These are phyloP conservation scores for Zygoascus biomembranicola DNA, from an alignment of 805 yeast genomes.

Conservation along the genomic window DNA sequence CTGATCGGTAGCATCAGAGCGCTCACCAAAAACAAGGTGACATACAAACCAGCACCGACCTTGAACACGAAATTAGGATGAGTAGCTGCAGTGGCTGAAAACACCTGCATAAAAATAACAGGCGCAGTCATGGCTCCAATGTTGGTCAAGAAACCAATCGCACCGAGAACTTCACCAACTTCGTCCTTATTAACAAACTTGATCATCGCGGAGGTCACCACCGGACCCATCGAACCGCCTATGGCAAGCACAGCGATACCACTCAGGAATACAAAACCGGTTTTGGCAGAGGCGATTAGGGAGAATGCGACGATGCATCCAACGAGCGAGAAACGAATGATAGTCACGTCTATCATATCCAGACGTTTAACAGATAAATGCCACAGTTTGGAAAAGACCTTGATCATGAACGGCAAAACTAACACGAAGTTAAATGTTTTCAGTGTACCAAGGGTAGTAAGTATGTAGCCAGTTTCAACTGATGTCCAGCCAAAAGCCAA, in stretches of 20 bases:
- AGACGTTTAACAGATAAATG: constrained; percentile 1
- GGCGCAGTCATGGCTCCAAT: constrained; percentile 15
- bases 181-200: constrained; percentile 2
- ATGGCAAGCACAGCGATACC: neutral
- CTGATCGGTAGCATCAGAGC: neutral
- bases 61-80: constrained; percentile 17
- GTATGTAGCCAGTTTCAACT: constrained; percentile 26
- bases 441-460: constrained; percentile 19
- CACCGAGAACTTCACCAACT: constrained; percentile 1
- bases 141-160: neutral
- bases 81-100: constrained; percentile 13
- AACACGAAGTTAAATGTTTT: constrained; percentile 18
- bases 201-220: neutral
- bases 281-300: neutral
- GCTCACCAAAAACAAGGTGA: neutral
- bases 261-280: neutral
- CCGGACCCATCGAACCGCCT: neutral
- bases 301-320: neutral
- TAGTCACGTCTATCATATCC: constrained; percentile 2
- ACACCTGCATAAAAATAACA: constrained; percentile 13
- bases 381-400: constrained; percentile 6
- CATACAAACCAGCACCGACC: constrained; percentile 11
- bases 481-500: constrained; percentile 25
- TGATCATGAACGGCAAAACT: constrained; percentile 18
- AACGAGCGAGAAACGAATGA: constrained; percentile 4